These are phyloP conservation scores for Marasmius fiardii DNA, from an alignment of 1,284 basidiomycete genomes.

Conservation along the genomic window DNA sequence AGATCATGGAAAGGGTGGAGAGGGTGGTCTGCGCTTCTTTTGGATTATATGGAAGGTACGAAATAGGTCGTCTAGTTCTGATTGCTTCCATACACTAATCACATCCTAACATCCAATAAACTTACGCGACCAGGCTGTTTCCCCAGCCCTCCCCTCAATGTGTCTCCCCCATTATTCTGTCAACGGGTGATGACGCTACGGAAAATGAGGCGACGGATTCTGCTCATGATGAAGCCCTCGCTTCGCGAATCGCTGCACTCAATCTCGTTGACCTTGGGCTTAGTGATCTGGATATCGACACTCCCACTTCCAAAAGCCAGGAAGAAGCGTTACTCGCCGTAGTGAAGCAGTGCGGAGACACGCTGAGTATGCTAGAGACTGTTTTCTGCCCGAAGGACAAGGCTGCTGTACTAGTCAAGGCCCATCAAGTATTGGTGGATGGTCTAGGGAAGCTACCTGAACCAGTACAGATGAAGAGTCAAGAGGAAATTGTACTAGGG, in stretches of 20 bases:
- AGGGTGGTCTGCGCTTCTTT: conserved; percentile 26
- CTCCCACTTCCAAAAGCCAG: conserved; percentile 34
- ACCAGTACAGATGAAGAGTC: conserved; percentile 60
- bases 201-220: conserved; percentile 61
- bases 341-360: conserved; percentile 71
- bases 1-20: conserved; percentile 33
- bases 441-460: conserved; percentile 61
- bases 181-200: background rate
- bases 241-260: conserved; percentile 85
- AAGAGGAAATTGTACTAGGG: conserved; percentile 20
- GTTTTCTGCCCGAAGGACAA: conserved; percentile 77
- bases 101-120: background rate
- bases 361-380: conserved; percentile 65
- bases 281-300: conserved; percentile 82
- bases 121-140: conserved; percentile 6
- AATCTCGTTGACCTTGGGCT: conserved; percentile 86
- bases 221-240: conserved; percentile 82
- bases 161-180: background rate
- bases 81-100: background rate
- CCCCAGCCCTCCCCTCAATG: conserved; percentile 8
- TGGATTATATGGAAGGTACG: conserved; percentile 11
- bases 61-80: background rate
- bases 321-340: conserved; percentile 57
- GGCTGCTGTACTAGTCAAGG: conserved; percentile 72
- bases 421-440: conserved; percentile 83